Evolutionary conservation across 2,329 filamentous ascomycete genomes (phyloP).

Genomic region (Chalaropsis thielavioides): DNA sequence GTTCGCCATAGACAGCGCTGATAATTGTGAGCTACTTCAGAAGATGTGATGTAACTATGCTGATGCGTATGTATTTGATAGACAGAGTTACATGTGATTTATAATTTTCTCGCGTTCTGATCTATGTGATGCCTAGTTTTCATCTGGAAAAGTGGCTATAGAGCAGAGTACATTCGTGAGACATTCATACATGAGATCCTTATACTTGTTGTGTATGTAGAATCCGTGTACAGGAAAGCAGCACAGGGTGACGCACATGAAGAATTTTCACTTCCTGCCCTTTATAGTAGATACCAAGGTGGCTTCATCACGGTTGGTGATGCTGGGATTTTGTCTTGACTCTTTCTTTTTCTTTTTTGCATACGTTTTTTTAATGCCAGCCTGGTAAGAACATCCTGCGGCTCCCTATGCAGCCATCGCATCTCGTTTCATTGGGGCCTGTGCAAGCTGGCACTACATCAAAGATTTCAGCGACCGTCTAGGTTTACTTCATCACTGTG

Average conservation of each 20-base stretch:
- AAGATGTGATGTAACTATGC: too few species aligned
- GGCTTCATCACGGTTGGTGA: not conserved
- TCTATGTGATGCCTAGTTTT: too few species aligned
- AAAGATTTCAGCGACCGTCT: not conserved
- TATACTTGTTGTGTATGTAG: too few species aligned
- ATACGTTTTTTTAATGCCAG: not conserved
- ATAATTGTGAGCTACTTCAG: too few species aligned
- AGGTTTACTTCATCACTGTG: not conserved
- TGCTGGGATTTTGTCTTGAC: not conserved
- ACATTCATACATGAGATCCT: too few species aligned
- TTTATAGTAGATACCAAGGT: not conserved
- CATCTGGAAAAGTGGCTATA: too few species aligned
- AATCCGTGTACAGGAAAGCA: not conserved
- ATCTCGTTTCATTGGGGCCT: not conserved
- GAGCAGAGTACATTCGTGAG: too few species aligned
- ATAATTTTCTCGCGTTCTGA: too few species aligned
- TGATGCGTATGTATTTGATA: too few species aligned
- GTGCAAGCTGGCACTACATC: slow-evolving; percentile 1
- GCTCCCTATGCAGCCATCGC: not conserved
- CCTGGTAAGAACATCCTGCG: not conserved
- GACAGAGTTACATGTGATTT: too few species aligned
- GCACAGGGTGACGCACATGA: not conserved
- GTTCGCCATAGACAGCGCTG: too few species aligned
- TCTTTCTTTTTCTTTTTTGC: not conserved
- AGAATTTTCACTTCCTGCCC: slow-evolving; percentile 1